Evolutionary conservation across 2,329 filamentous ascomycete species (phyloP).

Genomic region (Epichloe hybrida): DNA sequence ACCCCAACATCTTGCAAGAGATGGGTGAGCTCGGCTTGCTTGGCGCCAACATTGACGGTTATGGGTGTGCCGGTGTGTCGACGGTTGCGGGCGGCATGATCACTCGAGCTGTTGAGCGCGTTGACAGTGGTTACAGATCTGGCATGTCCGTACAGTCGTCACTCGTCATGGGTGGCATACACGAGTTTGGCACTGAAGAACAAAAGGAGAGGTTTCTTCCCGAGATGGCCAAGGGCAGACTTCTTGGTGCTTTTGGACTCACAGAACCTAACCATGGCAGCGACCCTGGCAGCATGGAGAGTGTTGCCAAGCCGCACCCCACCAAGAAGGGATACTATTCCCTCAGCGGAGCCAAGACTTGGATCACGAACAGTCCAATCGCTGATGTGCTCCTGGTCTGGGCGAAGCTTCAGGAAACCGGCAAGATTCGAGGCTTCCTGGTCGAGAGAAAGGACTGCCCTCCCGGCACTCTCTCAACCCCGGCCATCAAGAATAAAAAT

Average conservation of each 20-base stretch:
- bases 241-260: conserved; percentile 76
- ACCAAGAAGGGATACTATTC: conserved; percentile 71
- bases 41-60: conserved; percentile 74
- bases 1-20: conserved; percentile 71
- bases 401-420: conserved; percentile 83
- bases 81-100: conserved; percentile 83
- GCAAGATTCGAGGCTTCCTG: conserved; percentile 88
- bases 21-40: conserved; percentile 89
- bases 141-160: conserved; percentile 91
- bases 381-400: conserved; percentile 76
- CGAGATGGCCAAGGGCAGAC: conserved; percentile 65
- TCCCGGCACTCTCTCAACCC: conserved; percentile 79
- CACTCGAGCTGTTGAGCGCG: conserved; percentile 77
- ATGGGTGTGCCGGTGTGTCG: conserved; percentile 77
- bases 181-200: conserved; percentile 76
- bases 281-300: conserved; percentile 86
- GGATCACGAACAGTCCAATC: conserved; percentile 92
- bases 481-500: conserved; percentile 87
- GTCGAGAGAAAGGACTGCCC: conserved; percentile 78
- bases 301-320: conserved; percentile 68
- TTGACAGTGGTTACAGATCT: conserved; percentile 83
- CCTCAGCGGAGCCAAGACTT: conserved; percentile 75
- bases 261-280: conserved; percentile 91
- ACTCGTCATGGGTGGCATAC: conserved; percentile 83
- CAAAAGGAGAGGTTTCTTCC: conserved; percentile 77